Base-by-base conservation (phyloP, 129 eudicot species). In the Sambucus nigra region DNA sequence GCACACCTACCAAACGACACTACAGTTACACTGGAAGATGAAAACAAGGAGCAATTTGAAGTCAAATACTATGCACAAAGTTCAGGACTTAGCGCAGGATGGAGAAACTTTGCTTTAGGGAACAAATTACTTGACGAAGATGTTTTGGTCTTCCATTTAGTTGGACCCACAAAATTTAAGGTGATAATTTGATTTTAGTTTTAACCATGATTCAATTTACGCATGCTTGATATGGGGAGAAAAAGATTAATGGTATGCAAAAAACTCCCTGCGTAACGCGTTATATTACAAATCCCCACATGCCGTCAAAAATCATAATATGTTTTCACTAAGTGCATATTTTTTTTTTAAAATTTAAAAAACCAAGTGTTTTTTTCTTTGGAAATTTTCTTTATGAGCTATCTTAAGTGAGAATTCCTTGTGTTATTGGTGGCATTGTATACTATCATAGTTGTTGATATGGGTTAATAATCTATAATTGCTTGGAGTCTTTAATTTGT, bases 81-180 rank as follows among this genome's bases (percentile, higher is more conserved):
- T 73, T 55, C 60, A 10, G 94, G 87, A 61, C 71, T 88, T 23
- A 78, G 97, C 63, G 97, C 78, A 11, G 97, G 97, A 25, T 88
- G 97, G 97, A 84, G 80, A 55, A 69, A 67, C 66, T 88, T 80
- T 76, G 79, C 82, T 25, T 55, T 62, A 39, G 77, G 64, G 42
- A 75, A 80, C 78, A 73, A 81, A 24, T 73, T 88, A 73, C 57
- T 67, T 28, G 95, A 80, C 51, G 94, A 95, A 58, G 95, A 84
- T 69, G 92, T 75, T 62, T 62, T 81, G 68, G 59, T 88, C 75
- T 88, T 73, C 45, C 87, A 87, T 57, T 65, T 82, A 26, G 61
- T 82, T 20, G 82, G 50, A 31, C 74, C 82, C 20, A 55, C 42
- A 61, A 76, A 71, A 47, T 76, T 82, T 38, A 87, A 86, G 95